Base-by-base conservation (phyloP, 352 stramenopile species). In the Elongisporangium senticosum region DNA sequence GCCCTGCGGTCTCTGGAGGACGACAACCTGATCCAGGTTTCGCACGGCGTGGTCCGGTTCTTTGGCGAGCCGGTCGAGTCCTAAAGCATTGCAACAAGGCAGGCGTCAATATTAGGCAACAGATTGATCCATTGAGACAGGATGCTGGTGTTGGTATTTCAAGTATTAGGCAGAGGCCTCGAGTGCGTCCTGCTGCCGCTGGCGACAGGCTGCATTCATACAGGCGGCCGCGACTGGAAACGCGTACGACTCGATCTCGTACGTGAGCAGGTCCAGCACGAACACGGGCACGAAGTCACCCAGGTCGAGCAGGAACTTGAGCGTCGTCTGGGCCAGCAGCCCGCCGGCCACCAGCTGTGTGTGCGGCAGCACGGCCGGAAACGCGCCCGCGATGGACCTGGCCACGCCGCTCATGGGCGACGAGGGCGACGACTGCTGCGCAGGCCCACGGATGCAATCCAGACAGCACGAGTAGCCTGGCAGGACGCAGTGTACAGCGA, bases 1-100 rank as follows among this genome's bases (percentile, higher is more conserved):
- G 89, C 90, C 11, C 64, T 98, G 28, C 84, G 89, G 3, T 69
- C 82, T 49, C 77, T 98, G 52, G 95, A 98, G 58, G 84, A 93
- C 43, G 93, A 98, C 63, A 93, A 85, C 49, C 65, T 97, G 23
- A 79, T 98, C 55, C 90, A 98, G 69, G 87, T 97, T 40, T 96
- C 93, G 19, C 91, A 98, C 65, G 81, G 93, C 14, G 71, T 89
- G 48, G 81, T 94, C 49, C 78, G 80, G 43, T 90, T 80, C 64
- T 87, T 90, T 53, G 83, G 83, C 47, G 74, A 84, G 33, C 21
- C 67, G n/a, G 55, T 54, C 33, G 61, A 73, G 23, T 23, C 20
- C 20, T 26, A n/a, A n/a, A n/a, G n/a, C n/a, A n/a, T n/a, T n/a
- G n/a, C n/a, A n/a, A n/a, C n/a, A n/a, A n/a, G n/a, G n/a, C n/a